Base-by-base conservation (phyloP, 176 grass and related monocot genomes). In the Avena atlantica region DNA sequence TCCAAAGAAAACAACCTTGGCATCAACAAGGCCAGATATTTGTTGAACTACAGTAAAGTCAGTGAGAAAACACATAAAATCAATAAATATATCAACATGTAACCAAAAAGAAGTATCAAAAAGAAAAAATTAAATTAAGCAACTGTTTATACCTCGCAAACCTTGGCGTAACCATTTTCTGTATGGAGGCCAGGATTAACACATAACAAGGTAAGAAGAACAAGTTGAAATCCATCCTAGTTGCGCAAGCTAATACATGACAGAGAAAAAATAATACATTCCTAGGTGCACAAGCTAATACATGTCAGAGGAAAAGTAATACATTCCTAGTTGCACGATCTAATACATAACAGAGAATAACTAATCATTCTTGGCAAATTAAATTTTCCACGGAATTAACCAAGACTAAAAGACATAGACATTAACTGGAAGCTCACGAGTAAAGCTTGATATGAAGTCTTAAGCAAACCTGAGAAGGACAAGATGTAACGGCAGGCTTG, bases 381-480 rank as follows among this genome's bases (percentile, higher is more conserved):
- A 16, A 27, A 31, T 2, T 75, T 48, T 5, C 17, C 23, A 17
- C 23, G 14, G 17, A 52, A 50, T 50, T 16, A 74, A 76, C 73
- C 14, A 51, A 76, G 21, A 2, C 45, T 75, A 1, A 5, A 13
- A n/a, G 4, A 2, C 2, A 74, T 15, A n/a, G 65, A 69, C 7
- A 69, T 37, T 9, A 9, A 72, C 0, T n/a, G 20, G 10, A 52
- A 57, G 79, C 6, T 2, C 62, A 58, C 5, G 14, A 48, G 10
- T 9, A 49, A 19, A 59, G 34, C 5, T 19, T 45, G 84, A 47
- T 23, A 44, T 45, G n/a, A 61, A 82, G 21, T n/a, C 51, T 45
- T 12, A 52, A 71, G 16, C 58, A 25, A 51, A 94, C 95, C 93
- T 93, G 91, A 92, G 83, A 95, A 97, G 53, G 89, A 97, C 89